These are phyloP conservation scores for Phaseolus lunatus DNA, from an alignment of 306 rosid species.

Conservation along the genomic window DNA sequence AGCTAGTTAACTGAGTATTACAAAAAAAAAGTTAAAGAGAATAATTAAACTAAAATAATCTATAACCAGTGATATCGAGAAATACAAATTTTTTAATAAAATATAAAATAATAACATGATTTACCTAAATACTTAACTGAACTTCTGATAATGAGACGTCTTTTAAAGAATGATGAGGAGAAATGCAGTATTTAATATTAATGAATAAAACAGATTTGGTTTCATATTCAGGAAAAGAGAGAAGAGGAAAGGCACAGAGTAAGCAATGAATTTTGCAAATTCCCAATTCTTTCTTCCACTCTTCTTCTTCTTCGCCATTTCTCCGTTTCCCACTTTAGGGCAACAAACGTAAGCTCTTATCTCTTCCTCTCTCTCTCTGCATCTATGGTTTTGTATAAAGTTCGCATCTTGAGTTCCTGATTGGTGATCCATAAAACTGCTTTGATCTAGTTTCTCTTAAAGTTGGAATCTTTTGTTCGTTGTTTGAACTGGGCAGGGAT, in stretches of 20 bases:
- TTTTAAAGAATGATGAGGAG: not conserved
- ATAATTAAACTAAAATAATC: no score
- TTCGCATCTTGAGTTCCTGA: not conserved
- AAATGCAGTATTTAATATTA: not conserved
- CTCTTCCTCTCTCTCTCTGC: conserved; percentile 8
- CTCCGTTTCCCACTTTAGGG: conserved; percentile 48
- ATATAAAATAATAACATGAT: no score
- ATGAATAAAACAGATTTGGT: not conserved
- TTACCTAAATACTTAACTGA: not conserved
- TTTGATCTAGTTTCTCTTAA: conserved; percentile 36
- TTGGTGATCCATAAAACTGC: conserved; percentile 32
- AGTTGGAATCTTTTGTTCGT: conserved; percentile 34
- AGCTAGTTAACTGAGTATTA: no score
- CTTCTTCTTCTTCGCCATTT: conserved; percentile 51
- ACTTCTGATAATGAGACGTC: not conserved
- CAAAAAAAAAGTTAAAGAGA: no score
- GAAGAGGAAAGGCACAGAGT: conserved; percentile 8
- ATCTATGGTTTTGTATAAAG: conserved; percentile 2
- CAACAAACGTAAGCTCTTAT: conserved; percentile 58
- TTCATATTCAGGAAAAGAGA: conserved; percentile 4
- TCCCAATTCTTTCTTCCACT: conserved; percentile 44
- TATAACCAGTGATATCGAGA: no score
- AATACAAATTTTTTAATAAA: no score
- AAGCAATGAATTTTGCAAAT: conserved; percentile 55
- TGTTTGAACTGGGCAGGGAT: conserved; percentile 51